Percentiles rank a stretch among this genome's conserved stretches.
Evolutionary conservation across 2,329 filamentous ascomycete genomes (phyloP).

Genomic region (Colletotrichum sp.): DNA sequence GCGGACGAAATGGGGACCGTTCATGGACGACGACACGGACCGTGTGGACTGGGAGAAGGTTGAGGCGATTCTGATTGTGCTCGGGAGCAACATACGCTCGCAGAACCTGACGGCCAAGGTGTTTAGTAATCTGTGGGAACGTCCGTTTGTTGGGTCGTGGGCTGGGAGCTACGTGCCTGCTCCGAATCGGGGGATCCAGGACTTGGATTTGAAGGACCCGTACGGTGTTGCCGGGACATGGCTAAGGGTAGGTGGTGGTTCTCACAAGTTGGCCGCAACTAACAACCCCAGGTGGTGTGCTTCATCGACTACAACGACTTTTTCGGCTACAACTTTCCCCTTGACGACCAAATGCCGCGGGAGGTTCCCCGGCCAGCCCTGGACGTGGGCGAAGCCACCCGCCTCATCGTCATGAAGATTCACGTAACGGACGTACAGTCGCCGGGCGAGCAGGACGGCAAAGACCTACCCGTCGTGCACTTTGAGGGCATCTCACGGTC

Average conservation of each 20-base stretch:
- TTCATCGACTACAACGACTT: slow-evolving; percentile 75
- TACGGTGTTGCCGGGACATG: slow-evolving; percentile 75
- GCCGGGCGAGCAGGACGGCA: slow-evolving; percentile 62
- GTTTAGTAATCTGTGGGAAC: slow-evolving; percentile 58
- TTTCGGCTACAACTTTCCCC: slow-evolving; percentile 73
- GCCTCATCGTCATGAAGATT: slow-evolving; percentile 73
- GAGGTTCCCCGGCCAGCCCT: slow-evolving; percentile 54
- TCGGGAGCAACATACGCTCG: slow-evolving; percentile 65
- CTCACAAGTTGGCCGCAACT: background rate
- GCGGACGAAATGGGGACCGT: slow-evolving; percentile 73
- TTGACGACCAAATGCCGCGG: slow-evolving; percentile 40
- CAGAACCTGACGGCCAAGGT: slow-evolving; percentile 51
- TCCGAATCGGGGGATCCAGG: slow-evolving; percentile 36
- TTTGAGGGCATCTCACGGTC: slow-evolving; percentile 69
- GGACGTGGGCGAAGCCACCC: slow-evolving; percentile 68
- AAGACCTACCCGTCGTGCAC: slow-evolving; percentile 67
- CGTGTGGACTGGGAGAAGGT: slow-evolving; percentile 81
- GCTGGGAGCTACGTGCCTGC: slow-evolving; percentile 51
- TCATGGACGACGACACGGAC: slow-evolving; percentile 64
- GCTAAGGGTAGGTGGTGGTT: slow-evolving; percentile 61
- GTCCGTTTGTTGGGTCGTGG: slow-evolving; percentile 61
- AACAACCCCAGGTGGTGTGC: slow-evolving; percentile 40
- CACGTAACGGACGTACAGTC: slow-evolving; percentile 64
- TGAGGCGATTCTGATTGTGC: slow-evolving; percentile 73
- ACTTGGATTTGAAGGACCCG: slow-evolving; percentile 65